phyloP scores from a whole-genome alignment of 2,329 filamentous ascomycete species.

The Bipolaris oryzae region DNA sequence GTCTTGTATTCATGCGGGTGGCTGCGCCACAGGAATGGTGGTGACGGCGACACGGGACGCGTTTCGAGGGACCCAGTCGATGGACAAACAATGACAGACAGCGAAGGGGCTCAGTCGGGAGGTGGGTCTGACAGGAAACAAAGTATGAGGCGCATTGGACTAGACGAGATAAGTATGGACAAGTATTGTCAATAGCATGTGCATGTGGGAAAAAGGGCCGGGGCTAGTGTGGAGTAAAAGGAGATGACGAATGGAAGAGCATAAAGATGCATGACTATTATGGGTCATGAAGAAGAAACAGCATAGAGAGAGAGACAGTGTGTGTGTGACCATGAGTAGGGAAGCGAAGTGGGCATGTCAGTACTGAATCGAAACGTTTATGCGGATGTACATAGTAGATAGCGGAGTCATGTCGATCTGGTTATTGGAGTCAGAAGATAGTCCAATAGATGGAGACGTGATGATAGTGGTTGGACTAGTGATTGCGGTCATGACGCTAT shows the following conservation, averaged over 20 bases:
- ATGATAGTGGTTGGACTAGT: neutral
- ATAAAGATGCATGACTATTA: no score
- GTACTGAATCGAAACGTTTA: constrained; percentile 18
- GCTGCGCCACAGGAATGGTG: neutral
- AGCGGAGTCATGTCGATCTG: neutral
- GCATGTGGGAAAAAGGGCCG: neutral
- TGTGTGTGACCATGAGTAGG: neutral
- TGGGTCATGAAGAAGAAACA: constrained; percentile 4
- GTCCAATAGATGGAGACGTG: neutral
- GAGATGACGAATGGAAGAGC: constrained; percentile 1
- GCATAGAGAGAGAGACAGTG: no score
- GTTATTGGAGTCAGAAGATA: neutral
- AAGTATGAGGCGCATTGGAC: neutral
- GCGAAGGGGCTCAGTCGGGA: neutral
- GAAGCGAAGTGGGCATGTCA: constrained; percentile 1
- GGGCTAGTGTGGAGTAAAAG: neutral
- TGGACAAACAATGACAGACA: constrained; percentile 2
- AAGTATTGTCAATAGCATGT: neutral
- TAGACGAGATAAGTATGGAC: neutral
- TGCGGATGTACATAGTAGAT: constrained; percentile 1
- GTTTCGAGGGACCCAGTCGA: constrained; percentile 3
- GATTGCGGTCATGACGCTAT: neutral
- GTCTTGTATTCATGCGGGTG: neutral
- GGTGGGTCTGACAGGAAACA: constrained; percentile 14
- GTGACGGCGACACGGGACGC: constrained; percentile 6